Base-by-base conservation (phyloP, 345 rosid species). In the Linum lewisii region DNA sequence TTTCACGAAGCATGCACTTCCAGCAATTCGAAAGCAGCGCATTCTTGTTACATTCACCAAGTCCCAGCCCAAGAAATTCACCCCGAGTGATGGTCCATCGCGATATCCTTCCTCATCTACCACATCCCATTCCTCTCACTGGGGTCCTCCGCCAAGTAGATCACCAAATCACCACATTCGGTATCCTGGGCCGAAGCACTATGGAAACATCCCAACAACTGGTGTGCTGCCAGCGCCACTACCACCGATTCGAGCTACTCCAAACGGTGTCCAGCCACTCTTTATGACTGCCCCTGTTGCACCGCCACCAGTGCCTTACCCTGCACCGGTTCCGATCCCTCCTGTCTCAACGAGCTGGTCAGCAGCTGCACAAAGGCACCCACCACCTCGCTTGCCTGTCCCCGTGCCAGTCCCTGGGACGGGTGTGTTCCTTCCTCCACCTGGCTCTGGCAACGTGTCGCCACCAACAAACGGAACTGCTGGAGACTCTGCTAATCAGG, bases 401-500 rank as follows among this genome's bases (percentile, higher is more conserved):
- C 85, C 80, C 38, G 66, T 73, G 37, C 64, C 63, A 16, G 60
- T 20, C 54, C 88, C 94, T n/a, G 97, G 97, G 21, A 93, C 99
- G 0, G 97, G 99, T 54, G 99, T 89, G 52, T 93, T 89, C 78
- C 91, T 93, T 64, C 99, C 99, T 72, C 95, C 89, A 34, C n/a
- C n/a, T n/a, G n/a, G n/a, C n/a, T n/a, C n/a, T n/a, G n/a, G n/a
- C n/a, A n/a, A n/a, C n/a, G n/a, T n/a, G n/a, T n/a, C n/a, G n/a
- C n/a, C n/a, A n/a, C 59, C 72, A 2, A 32, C 65, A 6, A 29
- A 61, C 51, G 70, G 71, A 57, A n/a, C 62, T 7, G 75, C 54
- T 2, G 56, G 44, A 4, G 82, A 79, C 59, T 55, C 65, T 1
- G 38, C 50, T 16, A n/a, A 72, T 21, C 55, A 15, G 3, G 45